phyloP scores from a whole-genome alignment of 768 basidiomycete species.

The Cubamyces lactineus region DNA sequence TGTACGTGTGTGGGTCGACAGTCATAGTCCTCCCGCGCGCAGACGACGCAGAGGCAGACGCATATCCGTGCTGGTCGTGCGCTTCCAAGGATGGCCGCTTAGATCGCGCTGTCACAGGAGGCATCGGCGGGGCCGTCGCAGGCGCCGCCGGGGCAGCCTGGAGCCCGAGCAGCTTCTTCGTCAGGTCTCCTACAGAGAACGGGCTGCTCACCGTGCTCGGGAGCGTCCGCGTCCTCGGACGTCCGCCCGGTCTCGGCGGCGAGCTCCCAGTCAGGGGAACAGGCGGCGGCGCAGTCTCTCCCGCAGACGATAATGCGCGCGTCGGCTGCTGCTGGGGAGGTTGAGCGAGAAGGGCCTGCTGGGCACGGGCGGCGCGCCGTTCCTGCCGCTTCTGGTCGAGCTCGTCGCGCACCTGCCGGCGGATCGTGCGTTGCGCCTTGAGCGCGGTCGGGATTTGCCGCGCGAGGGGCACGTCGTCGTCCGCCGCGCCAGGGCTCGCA shows the following conservation, averaged over 20 bases:
- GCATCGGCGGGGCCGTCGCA: not conserved
- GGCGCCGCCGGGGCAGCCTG: slow-evolving; percentile 35
- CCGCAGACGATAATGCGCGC: slow-evolving; percentile 32
- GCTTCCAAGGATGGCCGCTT: slow-evolving; percentile 22
- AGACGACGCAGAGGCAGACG: not conserved
- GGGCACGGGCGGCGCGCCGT: slow-evolving; percentile 24
- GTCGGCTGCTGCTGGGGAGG: slow-evolving; percentile 18
- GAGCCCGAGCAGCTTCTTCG: slow-evolving; percentile 57
- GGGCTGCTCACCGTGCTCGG: slow-evolving; percentile 41
- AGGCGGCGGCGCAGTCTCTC: slow-evolving; percentile 24
- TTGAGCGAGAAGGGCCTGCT: slow-evolving; percentile 19
- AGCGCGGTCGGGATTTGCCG: slow-evolving; percentile 82
- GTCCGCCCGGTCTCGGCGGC: slow-evolving; percentile 30
- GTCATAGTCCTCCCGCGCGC: slow-evolving; percentile 13
- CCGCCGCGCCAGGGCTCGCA: slow-evolving; percentile 12
- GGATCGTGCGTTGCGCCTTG: slow-evolving; percentile 79
- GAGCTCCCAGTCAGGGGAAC: slow-evolving; percentile 3
- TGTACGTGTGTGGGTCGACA: slow-evolving; percentile 2
- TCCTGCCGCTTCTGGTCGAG: slow-evolving; percentile 54
- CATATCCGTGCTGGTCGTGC: not conserved
- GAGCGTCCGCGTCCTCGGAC: slow-evolving; percentile 50
- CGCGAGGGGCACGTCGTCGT: slow-evolving; percentile 87
- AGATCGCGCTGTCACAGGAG: slow-evolving; percentile 17
- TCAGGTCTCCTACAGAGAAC: slow-evolving; percentile 62
- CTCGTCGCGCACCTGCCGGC: slow-evolving; percentile 71